Evolutionary conservation across 805 yeast genomes (phyloP).

Genomic region (Isabelozyma heimii): DNA sequence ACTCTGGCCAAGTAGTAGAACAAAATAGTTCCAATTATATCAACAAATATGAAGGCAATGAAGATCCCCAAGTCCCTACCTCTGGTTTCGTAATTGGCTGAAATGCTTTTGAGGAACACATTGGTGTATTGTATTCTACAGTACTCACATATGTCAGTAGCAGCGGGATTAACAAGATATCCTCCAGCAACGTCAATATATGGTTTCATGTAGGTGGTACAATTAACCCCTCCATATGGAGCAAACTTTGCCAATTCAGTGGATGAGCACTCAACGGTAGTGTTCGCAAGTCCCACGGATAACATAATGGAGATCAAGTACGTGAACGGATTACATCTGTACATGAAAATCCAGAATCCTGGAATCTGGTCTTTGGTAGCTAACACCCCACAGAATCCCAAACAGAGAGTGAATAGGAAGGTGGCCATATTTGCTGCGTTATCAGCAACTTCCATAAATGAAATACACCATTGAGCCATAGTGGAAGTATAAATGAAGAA

Average conservation of each 20-base stretch:
- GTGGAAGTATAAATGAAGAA: conserved; percentile 57
- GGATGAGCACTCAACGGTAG: conserved; percentile 19
- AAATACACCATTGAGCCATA: conserved; percentile 56
- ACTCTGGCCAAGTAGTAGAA: conserved; percentile 43
- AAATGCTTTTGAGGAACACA: conserved; percentile 21
- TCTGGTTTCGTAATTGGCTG: conserved; percentile 15
- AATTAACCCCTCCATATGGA: conserved; percentile 25
- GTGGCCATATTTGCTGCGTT: conserved; percentile 63
- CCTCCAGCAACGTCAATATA: no score
- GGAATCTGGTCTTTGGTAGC: conserved; percentile 52
- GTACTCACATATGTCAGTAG: conserved; percentile 19
- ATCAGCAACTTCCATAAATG: conserved; percentile 57
- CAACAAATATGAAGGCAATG: conserved; percentile 22
- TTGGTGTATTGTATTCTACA: conserved; percentile 25
- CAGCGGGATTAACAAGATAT: not conserved
- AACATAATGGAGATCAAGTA: conserved; percentile 30
- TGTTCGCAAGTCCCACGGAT: conserved; percentile 26
- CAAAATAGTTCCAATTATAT: conserved; percentile 21
- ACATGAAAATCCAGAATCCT: conserved; percentile 56
- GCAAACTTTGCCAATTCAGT: conserved; percentile 19
- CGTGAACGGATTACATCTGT: conserved; percentile 33
- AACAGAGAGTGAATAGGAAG: conserved; percentile 56
- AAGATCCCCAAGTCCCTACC: conserved; percentile 30
- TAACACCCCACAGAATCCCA: conserved; percentile 79
- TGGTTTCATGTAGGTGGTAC: conserved; percentile 22